Base-by-base conservation (phyloP, 371 early-diverging fungal species). In the Lichtheimia ramosa region DNA sequence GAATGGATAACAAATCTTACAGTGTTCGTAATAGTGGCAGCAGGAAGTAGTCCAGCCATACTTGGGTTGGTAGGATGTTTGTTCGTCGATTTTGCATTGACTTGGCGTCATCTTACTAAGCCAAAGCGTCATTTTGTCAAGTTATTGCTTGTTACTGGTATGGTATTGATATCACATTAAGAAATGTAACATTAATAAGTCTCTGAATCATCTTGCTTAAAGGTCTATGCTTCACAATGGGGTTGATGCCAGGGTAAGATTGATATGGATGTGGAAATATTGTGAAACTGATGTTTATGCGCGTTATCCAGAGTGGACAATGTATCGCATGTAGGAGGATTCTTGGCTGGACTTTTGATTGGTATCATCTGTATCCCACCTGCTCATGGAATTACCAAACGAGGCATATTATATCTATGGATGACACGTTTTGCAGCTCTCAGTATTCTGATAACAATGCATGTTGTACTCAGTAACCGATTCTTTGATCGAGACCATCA, bases 1-100 rank as follows among this genome's bases (percentile, higher is more conserved):
- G 5, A 6, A 59, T 28, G 23, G 10, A 39, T n/a, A 50, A 21
- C 18, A 16, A 24, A 20, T 0, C 13, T 41, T 8, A 39, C 40
- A 25, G 5, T 14, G 1, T 51, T 51, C 0, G 42, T n/a, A 52
- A 5, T 60, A 74, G 80, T 77, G 5, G 83, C 83, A 0, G 84
- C 89, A 56, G 93, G 93, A 3, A 82, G 85, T 48, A 89, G 89
- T 41, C 88, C 91, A 3, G 77, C 90, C 1, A 59, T 92, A 6
- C 90, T 88, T 69, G 93, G 76, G 18, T 59, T 93, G 50, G 66
- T 87, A 51, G 90, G 85, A 7, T 83, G 87, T 61, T 70, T 88
- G 6, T 61, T 92, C 1, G 68, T 92, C 41, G 90, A 93, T 55
- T 71, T 91, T 7, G 25, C 86, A 41, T 84, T 86, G 51, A 84